A percentile compares a stretch with the other conserved stretches of the same genome.
These are phyloP conservation scores for Gaeumannomyces sp. DNA, from an alignment of 2,329 filamentous ascomycete genomes.

Conservation along the genomic window DNA sequence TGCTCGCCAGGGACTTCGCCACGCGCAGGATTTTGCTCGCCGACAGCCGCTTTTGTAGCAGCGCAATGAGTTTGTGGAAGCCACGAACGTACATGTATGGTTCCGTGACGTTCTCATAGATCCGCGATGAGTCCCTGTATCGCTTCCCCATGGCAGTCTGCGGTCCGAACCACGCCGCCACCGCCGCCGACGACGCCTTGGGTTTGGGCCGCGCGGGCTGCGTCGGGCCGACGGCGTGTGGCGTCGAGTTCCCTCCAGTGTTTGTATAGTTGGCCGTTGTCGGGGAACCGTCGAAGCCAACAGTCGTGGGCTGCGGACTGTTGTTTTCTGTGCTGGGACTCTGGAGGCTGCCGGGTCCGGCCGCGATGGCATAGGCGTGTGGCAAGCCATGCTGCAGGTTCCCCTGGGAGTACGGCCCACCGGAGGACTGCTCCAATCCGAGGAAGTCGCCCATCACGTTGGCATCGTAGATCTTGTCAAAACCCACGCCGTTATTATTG, in stretches of 20 bases:
- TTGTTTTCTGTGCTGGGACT: conserved; percentile 60
- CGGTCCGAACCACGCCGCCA: conserved; percentile 32
- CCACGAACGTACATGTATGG: conserved; percentile 87
- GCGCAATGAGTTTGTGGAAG: conserved; percentile 81
- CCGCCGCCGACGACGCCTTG: conserved; percentile 22
- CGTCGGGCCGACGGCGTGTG: conserved; percentile 1
- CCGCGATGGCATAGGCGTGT: conserved; percentile 59
- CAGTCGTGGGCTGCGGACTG: conserved; percentile 50
- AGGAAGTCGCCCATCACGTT: conserved; percentile 45
- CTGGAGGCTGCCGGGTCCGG: conserved; percentile 54
- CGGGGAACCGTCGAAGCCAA: conserved; percentile 51
- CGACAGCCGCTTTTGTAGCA: conserved; percentile 73
- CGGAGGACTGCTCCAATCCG: conserved; percentile 42
- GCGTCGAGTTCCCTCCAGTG: not conserved
- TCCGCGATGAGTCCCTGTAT: conserved; percentile 67
- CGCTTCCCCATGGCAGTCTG: conserved; percentile 53
- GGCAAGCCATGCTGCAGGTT: conserved; percentile 57
- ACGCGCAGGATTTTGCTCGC: conserved; percentile 73
- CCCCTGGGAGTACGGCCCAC: conserved; percentile 45
- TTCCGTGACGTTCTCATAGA: conserved; percentile 84
- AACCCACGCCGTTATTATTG: conserved; percentile 37
- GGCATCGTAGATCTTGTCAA: conserved; percentile 44
- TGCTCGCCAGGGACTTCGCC: conserved; percentile 79
- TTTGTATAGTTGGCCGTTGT: conserved; percentile 30
- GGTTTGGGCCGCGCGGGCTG: conserved; percentile 13